A percentile compares a stretch with the other conserved stretches of the same genome.
Conservation (phyloP, 768 basidiomycete species). For the Kwoniella shandongensis region DNA sequence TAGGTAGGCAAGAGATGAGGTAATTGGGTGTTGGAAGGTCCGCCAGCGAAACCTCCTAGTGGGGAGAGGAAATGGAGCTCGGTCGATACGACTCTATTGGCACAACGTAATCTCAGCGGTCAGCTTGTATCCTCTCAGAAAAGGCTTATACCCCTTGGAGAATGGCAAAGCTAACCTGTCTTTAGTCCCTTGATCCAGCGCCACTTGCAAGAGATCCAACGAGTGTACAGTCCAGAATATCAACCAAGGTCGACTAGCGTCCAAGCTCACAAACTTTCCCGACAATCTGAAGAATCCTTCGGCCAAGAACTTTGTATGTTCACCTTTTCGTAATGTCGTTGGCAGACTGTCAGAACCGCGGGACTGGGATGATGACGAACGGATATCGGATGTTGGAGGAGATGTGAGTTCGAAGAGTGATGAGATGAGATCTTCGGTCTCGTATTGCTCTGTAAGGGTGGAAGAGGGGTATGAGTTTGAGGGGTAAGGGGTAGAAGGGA, state of each 20-base stretch:
- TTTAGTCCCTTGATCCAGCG: conserved; percentile 72
- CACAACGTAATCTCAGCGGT: neutral
- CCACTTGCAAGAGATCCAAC: conserved; percentile 75
- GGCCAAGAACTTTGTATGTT: conserved; percentile 74
- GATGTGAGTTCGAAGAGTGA: conserved; percentile 21
- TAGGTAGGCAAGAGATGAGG: conserved; percentile 89
- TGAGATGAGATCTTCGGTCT: conserved; percentile 56
- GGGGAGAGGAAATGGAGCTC: conserved; percentile 79
- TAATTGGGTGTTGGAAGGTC: conserved; percentile 69
- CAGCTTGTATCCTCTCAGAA: neutral
- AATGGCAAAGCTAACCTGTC: conserved; percentile 60
- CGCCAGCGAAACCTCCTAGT: conserved; percentile 87
- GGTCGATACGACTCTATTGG: conserved; percentile 70
- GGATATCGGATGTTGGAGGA: conserved; percentile 15
- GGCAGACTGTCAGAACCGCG: conserved; percentile 1
- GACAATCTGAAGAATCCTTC: conserved; percentile 77
- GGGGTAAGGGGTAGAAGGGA: conserved; percentile 30
- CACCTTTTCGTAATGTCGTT: conserved; percentile 60
- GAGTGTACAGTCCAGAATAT: conserved; percentile 89
- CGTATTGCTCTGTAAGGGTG: conserved; percentile 67
- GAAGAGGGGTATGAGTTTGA: conserved; percentile 65
- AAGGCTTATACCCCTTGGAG: no score
- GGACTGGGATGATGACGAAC: neutral
- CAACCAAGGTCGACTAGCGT: conserved; percentile 94
- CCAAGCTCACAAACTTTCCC: conserved; percentile 73